These are phyloP conservation scores for Mortierella sp. DNA, from an alignment of 371 early-diverging fungal species.

Conservation along the genomic window DNA sequence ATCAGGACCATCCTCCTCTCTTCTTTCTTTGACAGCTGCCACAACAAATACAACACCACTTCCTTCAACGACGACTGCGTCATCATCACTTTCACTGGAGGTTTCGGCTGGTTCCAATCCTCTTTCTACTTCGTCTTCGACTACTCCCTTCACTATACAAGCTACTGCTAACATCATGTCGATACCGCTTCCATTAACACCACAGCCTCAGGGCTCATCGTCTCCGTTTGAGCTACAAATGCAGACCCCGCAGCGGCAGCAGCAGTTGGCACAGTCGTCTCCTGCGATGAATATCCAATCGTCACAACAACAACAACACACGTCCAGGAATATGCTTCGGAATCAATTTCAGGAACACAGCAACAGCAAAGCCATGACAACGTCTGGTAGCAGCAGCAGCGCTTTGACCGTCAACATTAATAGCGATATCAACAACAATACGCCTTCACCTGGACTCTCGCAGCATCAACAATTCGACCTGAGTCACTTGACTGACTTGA, in stretches of 20 bases:
- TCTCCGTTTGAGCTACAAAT: constrained; percentile 2
- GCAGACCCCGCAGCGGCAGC: neutral
- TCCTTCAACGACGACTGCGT: neutral
- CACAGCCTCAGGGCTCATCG: neutral
- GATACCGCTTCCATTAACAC: neutral
- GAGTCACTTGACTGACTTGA: constrained; percentile 30
- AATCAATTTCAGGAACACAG: neutral
- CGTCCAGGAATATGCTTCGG: constrained; percentile 3
- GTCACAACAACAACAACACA: constrained; percentile 6
- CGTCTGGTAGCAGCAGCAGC: neutral
- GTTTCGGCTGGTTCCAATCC: constrained; percentile 3
- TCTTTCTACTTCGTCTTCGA: neutral
- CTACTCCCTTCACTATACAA: neutral
- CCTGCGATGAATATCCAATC: neutral
- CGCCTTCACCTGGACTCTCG: constrained; percentile 5
- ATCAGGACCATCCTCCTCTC: neutral
- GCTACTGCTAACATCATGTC: neutral
- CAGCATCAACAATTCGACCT: constrained; percentile 24
- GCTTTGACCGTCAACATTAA: neutral
- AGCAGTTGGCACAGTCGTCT: neutral
- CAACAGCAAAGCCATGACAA: neutral
- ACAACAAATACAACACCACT: neutral
- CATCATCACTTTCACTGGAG: neutral
- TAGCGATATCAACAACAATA: neutral
- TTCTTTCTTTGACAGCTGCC: neutral